phyloP scores from a whole-genome alignment of 1,284 basidiomycete genomes.

The Laetiporus sulphureus region DNA sequence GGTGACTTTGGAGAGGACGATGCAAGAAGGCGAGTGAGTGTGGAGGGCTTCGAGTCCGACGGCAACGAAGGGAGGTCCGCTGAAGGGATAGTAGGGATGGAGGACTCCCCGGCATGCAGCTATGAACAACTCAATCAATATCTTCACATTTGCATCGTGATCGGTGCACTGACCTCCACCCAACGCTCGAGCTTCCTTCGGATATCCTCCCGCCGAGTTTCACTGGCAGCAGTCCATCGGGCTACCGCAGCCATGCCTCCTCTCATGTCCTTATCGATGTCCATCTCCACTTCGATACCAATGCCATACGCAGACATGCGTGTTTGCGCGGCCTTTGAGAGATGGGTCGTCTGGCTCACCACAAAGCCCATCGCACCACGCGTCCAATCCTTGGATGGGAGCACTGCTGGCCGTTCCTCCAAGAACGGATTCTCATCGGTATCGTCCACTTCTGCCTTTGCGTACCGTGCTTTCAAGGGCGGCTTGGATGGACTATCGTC shows the following conservation, averaged over 20 bases:
- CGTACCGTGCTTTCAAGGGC: constrained; percentile 30
- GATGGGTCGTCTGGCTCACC: constrained; percentile 62
- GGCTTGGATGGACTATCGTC: constrained; percentile 30
- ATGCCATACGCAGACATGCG: constrained; percentile 74
- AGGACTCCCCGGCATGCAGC: constrained; percentile 39
- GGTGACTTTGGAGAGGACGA: constrained; percentile 61
- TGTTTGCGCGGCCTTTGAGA: constrained; percentile 54
- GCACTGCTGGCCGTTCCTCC: constrained; percentile 17
- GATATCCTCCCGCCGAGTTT: constrained; percentile 52
- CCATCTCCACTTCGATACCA: constrained; percentile 79
- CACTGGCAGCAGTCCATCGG: constrained; percentile 68
- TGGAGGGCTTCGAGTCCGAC: constrained; percentile 47
- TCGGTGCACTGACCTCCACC: constrained; percentile 41
- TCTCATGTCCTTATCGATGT: constrained; percentile 70
- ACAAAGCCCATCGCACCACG: constrained; percentile 74
- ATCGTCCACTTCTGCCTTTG: constrained; percentile 6
- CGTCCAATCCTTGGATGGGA: constrained; percentile 50
- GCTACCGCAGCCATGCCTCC: constrained; percentile 81
- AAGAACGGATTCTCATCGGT: constrained; percentile 68
- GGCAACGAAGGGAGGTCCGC: constrained; percentile 59
- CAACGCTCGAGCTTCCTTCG: constrained; percentile 54
- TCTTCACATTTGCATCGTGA: neutral
- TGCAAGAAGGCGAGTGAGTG: constrained; percentile 60
- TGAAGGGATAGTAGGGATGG: constrained; percentile 53
- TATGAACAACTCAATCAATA: constrained; percentile 22